Evolutionary conservation across 2,329 filamentous ascomycete species (phyloP).

Genomic region (Pestalotiopsis sp.): DNA sequence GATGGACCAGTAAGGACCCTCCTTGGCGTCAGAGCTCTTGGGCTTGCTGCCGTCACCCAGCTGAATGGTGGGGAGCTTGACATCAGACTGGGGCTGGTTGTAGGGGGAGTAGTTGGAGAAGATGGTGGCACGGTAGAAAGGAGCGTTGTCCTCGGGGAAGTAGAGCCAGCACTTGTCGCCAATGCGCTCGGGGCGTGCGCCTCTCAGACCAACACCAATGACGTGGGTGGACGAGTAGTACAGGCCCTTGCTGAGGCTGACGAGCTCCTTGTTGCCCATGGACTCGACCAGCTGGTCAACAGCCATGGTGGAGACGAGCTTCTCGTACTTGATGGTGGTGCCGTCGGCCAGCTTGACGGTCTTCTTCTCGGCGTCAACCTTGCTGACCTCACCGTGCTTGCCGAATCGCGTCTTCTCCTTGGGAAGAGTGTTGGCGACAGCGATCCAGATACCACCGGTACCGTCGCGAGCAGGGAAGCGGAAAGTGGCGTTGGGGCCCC

Average conservation of each 20-base stretch:
- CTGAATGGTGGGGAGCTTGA: conserved; percentile 84
- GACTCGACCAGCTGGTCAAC: conserved; percentile 85
- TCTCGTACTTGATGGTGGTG: conserved; percentile 86
- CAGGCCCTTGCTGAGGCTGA: conserved; percentile 82
- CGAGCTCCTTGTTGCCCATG: conserved; percentile 85
- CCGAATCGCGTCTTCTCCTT: conserved; percentile 91
- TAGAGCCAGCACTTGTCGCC: conserved; percentile 99
- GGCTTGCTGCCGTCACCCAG: conserved; percentile 85
- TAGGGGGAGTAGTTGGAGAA: conserved; percentile 99
- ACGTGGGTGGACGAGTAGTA: conserved; percentile 98
- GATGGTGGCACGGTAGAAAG: conserved; percentile 99
- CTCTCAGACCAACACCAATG: conserved; percentile 92
- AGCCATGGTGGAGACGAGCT: conserved; percentile 94
- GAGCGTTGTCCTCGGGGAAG: conserved; percentile 98
- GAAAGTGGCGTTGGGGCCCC: conserved; percentile 98
- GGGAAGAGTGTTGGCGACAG: conserved; percentile 89
- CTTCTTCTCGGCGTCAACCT: conserved; percentile 86
- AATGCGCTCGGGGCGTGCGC: conserved; percentile 88
- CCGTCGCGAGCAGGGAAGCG: conserved; percentile 94
- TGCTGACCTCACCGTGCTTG: conserved; percentile 79
- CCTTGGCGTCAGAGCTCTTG: conserved; percentile 69
- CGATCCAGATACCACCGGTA: conserved; percentile 98
- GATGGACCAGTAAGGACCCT: conserved; percentile 98
- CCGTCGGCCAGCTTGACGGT: conserved; percentile 81
- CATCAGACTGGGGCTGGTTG: conserved; percentile 86